Conservation (phyloP, 2,329 filamentous ascomycete species). For the Cladosporium cucumerinum region DNA sequence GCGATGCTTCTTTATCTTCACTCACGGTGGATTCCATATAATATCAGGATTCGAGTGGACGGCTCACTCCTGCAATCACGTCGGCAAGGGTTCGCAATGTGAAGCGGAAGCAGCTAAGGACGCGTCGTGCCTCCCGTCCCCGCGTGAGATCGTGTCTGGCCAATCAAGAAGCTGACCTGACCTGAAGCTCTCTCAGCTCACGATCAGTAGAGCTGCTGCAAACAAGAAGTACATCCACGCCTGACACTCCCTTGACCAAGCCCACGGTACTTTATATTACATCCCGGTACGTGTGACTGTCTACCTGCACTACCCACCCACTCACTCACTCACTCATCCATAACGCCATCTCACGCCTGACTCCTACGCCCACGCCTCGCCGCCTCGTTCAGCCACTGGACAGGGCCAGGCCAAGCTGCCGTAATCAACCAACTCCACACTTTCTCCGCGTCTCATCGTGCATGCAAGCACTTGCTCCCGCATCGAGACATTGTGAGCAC, state of each 20-base stretch:
- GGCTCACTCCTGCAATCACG: neutral
- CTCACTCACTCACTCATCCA: no score
- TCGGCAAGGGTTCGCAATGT: neutral
- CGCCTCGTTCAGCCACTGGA: constrained; percentile 4
- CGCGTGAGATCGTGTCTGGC: neutral
- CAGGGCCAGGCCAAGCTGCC: neutral
- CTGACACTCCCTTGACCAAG: neutral
- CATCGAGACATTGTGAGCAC: constrained; percentile 9
- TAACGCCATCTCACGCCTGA: neutral
- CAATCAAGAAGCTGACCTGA: neutral
- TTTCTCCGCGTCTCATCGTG: constrained; percentile 11
- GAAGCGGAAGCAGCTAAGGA: neutral
- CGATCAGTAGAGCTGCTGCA: neutral
- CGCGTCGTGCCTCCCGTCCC: constrained; percentile 2
- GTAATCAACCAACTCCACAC: constrained; percentile 5
- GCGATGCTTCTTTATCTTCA: neutral
- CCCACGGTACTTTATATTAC: neutral
- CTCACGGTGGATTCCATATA: neutral
- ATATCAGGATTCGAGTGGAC: neutral
- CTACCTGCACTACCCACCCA: neutral
- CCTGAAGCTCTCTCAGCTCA: constrained; percentile 10
- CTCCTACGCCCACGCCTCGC: neutral
- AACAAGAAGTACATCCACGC: neutral
- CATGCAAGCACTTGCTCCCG: constrained; percentile 13
- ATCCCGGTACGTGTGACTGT: neutral